Percentiles rank a stretch among this genome's conserved stretches.
Conservation (phyloP, 495 filamentous ascomycete species). For the Hyaloscypha hepaticicola region DNA sequence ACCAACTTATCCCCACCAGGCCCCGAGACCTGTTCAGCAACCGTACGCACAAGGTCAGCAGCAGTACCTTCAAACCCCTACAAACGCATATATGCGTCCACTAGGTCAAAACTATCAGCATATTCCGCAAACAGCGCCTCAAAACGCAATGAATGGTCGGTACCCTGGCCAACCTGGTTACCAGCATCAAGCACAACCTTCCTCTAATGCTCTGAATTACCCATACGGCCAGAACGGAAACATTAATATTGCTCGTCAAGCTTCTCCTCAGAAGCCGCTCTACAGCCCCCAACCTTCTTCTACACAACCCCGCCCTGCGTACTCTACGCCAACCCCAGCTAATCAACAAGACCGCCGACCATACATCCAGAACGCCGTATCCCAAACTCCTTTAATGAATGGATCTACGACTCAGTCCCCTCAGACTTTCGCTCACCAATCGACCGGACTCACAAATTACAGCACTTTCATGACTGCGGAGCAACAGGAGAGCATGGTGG, state of each 20-base stretch:
- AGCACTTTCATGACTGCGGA: constrained; percentile 29
- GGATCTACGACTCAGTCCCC: constrained; percentile 19
- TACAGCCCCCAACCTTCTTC: constrained; percentile 25
- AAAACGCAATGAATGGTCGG: constrained; percentile 25
- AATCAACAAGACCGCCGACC: constrained; percentile 18
- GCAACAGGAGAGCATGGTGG: constrained; percentile 32
- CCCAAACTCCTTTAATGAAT: constrained; percentile 22
- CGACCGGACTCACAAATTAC: constrained; percentile 22
- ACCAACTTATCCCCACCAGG: constrained; percentile 26
- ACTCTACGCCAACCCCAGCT: constrained; percentile 24
- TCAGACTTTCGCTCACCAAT: constrained; percentile 19
- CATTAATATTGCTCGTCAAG: constrained; percentile 21
- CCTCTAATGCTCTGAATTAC: constrained; percentile 28
- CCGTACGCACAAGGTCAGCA: constrained; percentile 18
- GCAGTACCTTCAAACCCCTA: constrained; percentile 24
- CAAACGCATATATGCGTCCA: constrained; percentile 19
- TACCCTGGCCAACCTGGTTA: constrained; percentile 22
- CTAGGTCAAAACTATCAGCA: constrained; percentile 24
- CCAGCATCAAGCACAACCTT: constrained; percentile 19
- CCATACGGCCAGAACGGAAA: constrained; percentile 23
- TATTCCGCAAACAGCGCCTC: constrained; percentile 20
- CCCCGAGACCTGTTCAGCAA: constrained; percentile 23
- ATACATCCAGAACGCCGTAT: constrained; percentile 17
- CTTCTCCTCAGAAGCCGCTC: constrained; percentile 30
- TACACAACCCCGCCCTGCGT: constrained; percentile 20